Conservation (phyloP, 768 basidiomycete species). For the Filobasidium floriforme region DNA sequence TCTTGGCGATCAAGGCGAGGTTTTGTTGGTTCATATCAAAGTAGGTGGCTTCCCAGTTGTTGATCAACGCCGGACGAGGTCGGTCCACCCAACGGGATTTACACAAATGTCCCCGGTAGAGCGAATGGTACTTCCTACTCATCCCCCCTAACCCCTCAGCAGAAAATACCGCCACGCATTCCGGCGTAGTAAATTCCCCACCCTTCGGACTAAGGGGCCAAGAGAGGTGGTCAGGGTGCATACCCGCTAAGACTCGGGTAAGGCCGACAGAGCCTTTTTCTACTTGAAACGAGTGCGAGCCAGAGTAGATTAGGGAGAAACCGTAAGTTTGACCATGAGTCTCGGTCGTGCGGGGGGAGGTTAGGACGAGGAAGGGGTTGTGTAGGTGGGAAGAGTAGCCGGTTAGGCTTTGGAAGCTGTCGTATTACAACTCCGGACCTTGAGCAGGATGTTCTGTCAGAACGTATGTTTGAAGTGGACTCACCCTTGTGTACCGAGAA, state of each 20-base stretch:
- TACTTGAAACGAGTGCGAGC: slow-evolving; percentile 24
- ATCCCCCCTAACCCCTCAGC: slow-evolving; percentile 24
- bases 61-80: slow-evolving; percentile 28
- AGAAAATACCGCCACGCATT: slow-evolving; percentile 29
- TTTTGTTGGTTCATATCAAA: slow-evolving; percentile 26
- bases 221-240: slow-evolving; percentile 30
- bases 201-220: slow-evolving; percentile 25
- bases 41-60: slow-evolving; percentile 36
- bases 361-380: slow-evolving; percentile 32
- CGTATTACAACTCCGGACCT: no score
- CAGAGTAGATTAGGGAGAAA: slow-evolving; percentile 31
- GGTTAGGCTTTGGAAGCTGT: slow-evolving; percentile 23
- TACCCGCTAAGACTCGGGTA: slow-evolving; percentile 25
- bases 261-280: slow-evolving; percentile 20
- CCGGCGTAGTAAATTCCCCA: slow-evolving; percentile 28
- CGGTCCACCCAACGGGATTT: slow-evolving; percentile 11
- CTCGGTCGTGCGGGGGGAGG: slow-evolving; percentile 23
- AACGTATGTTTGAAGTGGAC: no score
- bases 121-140: slow-evolving; percentile 25
- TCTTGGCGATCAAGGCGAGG: slow-evolving; percentile 23
- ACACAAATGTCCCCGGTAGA: slow-evolving; percentile 28
- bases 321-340: slow-evolving; percentile 26
- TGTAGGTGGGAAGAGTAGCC: slow-evolving; percentile 29
- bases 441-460: no score
- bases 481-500: slow-evolving; percentile 30